Percentiles rank a stretch among this genome's conserved stretches.
Conservation (phyloP, 805 yeast genomes). For the Diddensiella caesifluorescens region DNA sequence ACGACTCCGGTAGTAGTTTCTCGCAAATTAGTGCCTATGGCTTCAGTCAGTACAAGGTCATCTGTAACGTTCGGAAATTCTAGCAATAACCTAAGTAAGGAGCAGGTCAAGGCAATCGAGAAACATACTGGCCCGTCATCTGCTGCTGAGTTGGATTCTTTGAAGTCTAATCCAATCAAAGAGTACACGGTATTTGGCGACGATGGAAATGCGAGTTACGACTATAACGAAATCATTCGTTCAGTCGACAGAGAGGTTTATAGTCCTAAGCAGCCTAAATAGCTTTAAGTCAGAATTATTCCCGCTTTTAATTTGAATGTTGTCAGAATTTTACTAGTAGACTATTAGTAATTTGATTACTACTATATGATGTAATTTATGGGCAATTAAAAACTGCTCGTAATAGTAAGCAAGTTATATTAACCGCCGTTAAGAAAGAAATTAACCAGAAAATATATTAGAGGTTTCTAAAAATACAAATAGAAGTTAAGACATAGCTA, state of each 20-base stretch:
- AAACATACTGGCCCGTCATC: background rate
- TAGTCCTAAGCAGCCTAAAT: too few relatives aligned
- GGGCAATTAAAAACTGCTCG: too few relatives aligned
- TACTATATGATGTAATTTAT: too few relatives aligned
- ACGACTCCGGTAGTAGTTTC: slow-evolving; percentile 8
- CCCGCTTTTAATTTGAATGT: too few relatives aligned
- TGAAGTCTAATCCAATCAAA: background rate
- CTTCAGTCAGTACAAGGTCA: background rate
- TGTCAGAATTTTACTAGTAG: too few relatives aligned
- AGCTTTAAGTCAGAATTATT: too few relatives aligned
- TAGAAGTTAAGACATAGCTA: too few relatives aligned
- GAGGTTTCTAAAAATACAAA: too few relatives aligned
- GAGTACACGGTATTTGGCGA: slow-evolving; percentile 1
- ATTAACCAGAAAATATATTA: too few relatives aligned
- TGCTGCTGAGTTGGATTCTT: background rate
- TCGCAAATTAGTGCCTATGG: slow-evolving; percentile 8
- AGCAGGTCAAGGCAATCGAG: background rate
- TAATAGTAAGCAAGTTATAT: too few relatives aligned
- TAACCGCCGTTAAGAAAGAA: too few relatives aligned
- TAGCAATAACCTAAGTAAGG: background rate
- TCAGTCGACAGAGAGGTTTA: slow-evolving; percentile 1
- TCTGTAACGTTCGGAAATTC: background rate
- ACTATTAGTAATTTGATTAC: too few relatives aligned
- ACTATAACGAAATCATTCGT: slow-evolving; percentile 7
- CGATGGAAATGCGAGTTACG: slow-evolving; percentile 4